Evolutionary conservation across 2,329 filamentous ascomycete genomes (phyloP).

Genomic region (Orbilia brochopaga): DNA sequence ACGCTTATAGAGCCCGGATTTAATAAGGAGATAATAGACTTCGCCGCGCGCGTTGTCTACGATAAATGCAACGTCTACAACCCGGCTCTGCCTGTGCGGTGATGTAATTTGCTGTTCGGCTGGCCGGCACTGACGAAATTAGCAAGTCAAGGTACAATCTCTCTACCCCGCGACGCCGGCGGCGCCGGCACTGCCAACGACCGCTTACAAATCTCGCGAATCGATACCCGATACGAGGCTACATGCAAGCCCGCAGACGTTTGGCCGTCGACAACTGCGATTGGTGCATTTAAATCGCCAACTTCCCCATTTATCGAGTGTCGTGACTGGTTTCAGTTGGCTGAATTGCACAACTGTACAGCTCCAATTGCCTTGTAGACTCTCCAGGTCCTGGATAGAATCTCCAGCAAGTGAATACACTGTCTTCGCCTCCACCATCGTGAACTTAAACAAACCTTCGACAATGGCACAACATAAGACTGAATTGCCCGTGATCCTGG

Average conservation of each 20-base stretch:
- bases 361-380: too few species aligned
- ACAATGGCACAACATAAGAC: conserved; percentile 42
- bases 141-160: neutral
- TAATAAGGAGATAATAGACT: too few species aligned
- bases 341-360: too few species aligned
- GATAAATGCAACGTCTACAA: conserved; percentile 11
- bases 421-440: neutral
- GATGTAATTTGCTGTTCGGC: conserved; percentile 3
- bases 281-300: neutral
- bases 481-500: conserved; percentile 37
- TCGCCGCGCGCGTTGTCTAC: neutral
- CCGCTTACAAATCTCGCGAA: conserved; percentile 5
- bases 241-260: neutral
- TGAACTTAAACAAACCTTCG: neutral
- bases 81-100: neutral
- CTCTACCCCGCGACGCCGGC: neutral
- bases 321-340: too few species aligned
- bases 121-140: neutral
- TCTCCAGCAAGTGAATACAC: neutral
- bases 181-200: neutral
- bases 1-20: too few species aligned
- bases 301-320: neutral
- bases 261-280: neutral
- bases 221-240: neutral
- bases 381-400: too few species aligned